These are phyloP conservation scores for Boletus edulis DNA, from an alignment of 768 basidiomycete species.

Conservation along the genomic window DNA sequence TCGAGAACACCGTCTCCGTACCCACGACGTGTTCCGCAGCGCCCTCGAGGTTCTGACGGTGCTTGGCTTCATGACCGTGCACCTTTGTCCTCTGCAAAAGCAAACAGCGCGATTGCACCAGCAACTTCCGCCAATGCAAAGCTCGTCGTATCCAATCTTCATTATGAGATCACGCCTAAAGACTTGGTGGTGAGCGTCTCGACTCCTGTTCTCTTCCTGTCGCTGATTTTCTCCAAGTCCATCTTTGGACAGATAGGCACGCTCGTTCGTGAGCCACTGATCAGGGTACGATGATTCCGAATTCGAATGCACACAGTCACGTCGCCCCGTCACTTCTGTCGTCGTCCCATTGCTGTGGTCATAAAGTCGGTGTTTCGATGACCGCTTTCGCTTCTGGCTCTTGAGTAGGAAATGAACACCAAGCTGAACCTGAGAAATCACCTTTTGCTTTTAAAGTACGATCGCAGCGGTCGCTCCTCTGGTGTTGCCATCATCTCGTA, in stretches of 20 bases:
- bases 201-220: not conserved
- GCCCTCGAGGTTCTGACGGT: conserved; percentile 58
- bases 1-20: not conserved
- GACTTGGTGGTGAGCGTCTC: conserved; percentile 74
- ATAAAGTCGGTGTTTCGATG: conserved; percentile 31
- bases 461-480: conserved; percentile 89
- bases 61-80: conserved; percentile 80
- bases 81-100: conserved; percentile 37
- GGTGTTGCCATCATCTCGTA: conserved; percentile 80
- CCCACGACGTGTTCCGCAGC: conserved; percentile 38
- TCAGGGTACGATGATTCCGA: conserved; percentile 82
- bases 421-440: conserved; percentile 58
- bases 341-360: conserved; percentile 29
- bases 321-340: conserved; percentile 33
- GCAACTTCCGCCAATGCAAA: conserved; percentile 40
- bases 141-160: conserved; percentile 81
- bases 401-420: conserved; percentile 37
- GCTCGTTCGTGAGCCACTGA: conserved; percentile 87
- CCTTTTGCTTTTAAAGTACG: conserved; percentile 71
- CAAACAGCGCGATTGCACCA: conserved; percentile 24
- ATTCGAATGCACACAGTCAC: conserved; percentile 36
- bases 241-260: conserved; percentile 93
- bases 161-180: conserved; percentile 88
- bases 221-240: conserved; percentile 43
- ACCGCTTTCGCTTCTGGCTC: conserved; percentile 44